A percentile compares a stretch with the other conserved stretches of the same genome.
phyloP scores from a whole-genome alignment of 768 basidiomycete genomes.

The Wakefieldia striispora region DNA sequence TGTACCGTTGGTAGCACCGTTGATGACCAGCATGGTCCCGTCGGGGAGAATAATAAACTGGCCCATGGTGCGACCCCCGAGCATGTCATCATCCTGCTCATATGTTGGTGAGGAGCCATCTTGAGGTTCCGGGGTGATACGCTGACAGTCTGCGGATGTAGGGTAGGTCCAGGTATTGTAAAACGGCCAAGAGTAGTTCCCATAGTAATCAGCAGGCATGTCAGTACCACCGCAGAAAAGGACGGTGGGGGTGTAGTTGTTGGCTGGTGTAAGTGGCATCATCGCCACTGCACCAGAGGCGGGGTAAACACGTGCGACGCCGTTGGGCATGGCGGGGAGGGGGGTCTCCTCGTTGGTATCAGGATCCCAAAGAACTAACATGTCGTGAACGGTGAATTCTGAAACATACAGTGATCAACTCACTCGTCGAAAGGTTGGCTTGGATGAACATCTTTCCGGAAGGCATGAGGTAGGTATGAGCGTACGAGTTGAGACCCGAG shows the following conservation, averaged over 20 bases:
- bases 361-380: slow-evolving; percentile 50
- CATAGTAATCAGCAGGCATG: slow-evolving; percentile 71
- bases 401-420: slow-evolving; percentile 23
- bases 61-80: slow-evolving; percentile 82
- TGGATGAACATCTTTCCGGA: slow-evolving; percentile 78
- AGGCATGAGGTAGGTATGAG: slow-evolving; percentile 69
- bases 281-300: slow-evolving; percentile 87
- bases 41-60: slow-evolving; percentile 85
- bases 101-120: slow-evolving; percentile 63
- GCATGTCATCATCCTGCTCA: slow-evolving; percentile 72
- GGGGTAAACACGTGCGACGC: slow-evolving; percentile 81
- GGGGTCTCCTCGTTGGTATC: slow-evolving; percentile 53
- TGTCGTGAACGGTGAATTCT: background rate
- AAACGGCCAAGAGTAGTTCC: slow-evolving; percentile 71
- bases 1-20: slow-evolving; percentile 83
- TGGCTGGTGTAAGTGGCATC: slow-evolving; percentile 86
- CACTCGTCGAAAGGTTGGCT: slow-evolving; percentile 71
- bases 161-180: slow-evolving; percentile 74
- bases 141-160: slow-evolving; percentile 70
- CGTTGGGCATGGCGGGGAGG: slow-evolving; percentile 70
- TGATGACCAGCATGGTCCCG: slow-evolving; percentile 74
- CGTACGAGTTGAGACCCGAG: slow-evolving; percentile 75
- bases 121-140: slow-evolving; percentile 81
- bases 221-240: slow-evolving; percentile 90
- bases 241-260: slow-evolving; percentile 82